Conservation (phyloP, 2,329 filamentous ascomycete species). For the Myriosclerotinia scirpicola region DNA sequence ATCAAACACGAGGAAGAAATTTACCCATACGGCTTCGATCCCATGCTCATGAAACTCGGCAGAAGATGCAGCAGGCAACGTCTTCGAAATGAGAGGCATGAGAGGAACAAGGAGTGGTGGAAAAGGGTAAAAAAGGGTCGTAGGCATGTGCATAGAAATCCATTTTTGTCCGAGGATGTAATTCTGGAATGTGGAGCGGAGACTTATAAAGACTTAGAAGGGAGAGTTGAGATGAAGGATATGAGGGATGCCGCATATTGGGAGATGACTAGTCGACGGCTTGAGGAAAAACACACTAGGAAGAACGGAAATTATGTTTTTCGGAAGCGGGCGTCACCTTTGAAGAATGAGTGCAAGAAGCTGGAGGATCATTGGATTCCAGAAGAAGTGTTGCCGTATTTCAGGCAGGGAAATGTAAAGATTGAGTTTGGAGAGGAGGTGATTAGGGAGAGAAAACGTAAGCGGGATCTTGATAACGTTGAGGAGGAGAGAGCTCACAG, state of each 20-base stretch:
- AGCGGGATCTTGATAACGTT: neutral
- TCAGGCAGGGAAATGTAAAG: too few species aligned
- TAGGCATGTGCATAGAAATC: neutral
- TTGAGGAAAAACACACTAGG: neutral
- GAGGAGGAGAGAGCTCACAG: neutral
- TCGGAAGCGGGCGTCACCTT: neutral
- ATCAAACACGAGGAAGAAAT: conserved; percentile 7
- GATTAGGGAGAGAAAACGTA: neutral
- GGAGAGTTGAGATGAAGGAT: neutral
- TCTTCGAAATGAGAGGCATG: neutral
- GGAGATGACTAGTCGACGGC: neutral
- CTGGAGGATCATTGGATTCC: neutral
- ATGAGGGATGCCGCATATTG: conserved; percentile 4
- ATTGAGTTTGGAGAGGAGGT: neutral
- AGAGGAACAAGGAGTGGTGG: neutral
- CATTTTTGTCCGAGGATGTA: neutral
- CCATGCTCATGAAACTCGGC: neutral
- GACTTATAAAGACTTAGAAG: neutral
- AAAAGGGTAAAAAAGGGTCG: neutral
- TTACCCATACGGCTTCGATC: neutral
- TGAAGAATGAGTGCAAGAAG: neutral
- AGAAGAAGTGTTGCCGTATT: neutral
- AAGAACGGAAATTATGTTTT: neutral
- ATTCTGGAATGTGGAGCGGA: conserved; percentile 3
- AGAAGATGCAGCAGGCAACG: neutral